These are phyloP conservation scores for Xylaria multiplex DNA, from an alignment of 2,329 filamentous ascomycete genomes.

Conservation along the genomic window DNA sequence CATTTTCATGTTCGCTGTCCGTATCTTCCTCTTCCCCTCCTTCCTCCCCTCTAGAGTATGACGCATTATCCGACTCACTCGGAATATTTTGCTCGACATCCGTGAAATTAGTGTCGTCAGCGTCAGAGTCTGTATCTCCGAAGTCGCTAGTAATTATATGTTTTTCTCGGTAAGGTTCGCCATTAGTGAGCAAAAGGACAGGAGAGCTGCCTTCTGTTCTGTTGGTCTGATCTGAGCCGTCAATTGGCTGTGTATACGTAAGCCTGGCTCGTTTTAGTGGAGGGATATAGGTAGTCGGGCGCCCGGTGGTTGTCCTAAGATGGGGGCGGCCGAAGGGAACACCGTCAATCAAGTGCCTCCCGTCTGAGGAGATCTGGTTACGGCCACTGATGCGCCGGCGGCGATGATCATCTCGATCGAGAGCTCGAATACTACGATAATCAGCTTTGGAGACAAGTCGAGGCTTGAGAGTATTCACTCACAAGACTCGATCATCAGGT, in stretches of 20 bases:
- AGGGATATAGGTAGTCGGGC: conserved; percentile 76
- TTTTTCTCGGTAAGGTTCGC: conserved; percentile 35
- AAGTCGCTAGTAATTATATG: conserved; percentile 42
- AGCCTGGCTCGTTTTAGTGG: conserved; percentile 75
- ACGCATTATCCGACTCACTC: conserved; percentile 13
- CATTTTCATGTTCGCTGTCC: conserved; percentile 46
- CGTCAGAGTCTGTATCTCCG: conserved; percentile 49
- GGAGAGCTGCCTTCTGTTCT: conserved; percentile 46
- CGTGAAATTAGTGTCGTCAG: conserved; percentile 46
- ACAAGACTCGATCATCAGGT: conserved; percentile 86
- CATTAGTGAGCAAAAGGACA: conserved; percentile 50
- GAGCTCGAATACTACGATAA: conserved; percentile 74
- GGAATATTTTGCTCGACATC: conserved; percentile 20
- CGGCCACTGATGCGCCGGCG: conserved; percentile 79
- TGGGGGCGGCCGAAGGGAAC: conserved; percentile 82
- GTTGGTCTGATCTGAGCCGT: conserved; percentile 40
- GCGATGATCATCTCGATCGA: conserved; percentile 78
- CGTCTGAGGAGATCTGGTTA: conserved; percentile 81
- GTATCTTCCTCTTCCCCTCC: conserved; percentile 40
- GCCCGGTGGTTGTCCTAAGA: conserved; percentile 65
- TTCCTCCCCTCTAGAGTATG: neutral
- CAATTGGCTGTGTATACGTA: conserved; percentile 51
- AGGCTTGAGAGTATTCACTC: conserved; percentile 49
- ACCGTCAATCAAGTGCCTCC: conserved; percentile 85
- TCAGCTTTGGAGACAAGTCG: neutral